Evolutionary conservation across 306 rosid genomes (phyloP).

Genomic region (Cotoneaster glaucophyllus): DNA sequence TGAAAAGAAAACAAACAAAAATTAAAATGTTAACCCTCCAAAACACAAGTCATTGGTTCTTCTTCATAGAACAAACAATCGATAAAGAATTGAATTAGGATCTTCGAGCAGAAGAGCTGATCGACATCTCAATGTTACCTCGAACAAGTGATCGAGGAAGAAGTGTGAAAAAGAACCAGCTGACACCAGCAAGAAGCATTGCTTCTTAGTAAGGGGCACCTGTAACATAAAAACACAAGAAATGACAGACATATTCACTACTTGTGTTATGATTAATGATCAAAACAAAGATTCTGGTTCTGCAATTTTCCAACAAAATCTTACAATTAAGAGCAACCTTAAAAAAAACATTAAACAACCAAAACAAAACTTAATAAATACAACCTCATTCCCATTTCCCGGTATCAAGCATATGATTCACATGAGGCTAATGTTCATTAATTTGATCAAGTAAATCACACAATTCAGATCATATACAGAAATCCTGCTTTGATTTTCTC

Average conservation of each 20-base stretch:
- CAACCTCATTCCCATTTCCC: neutral
- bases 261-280: neutral
- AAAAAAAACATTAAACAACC: neutral
- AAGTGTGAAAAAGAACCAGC: slow-evolving; percentile 89
- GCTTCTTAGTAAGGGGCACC: slow-evolving; percentile 64
- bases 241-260: neutral
- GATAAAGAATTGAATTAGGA: neutral
- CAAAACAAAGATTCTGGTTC: neutral
- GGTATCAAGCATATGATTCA: neutral
- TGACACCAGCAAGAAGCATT: slow-evolving; percentile 61
- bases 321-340: neutral
- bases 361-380: neutral
- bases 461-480: neutral
- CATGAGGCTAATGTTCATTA: neutral
- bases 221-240: slow-evolving; percentile 15
- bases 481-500: neutral
- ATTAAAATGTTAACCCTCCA: neutral
- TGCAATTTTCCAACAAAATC: neutral
- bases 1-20: neutral
- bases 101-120: neutral
- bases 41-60: neutral
- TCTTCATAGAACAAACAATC: neutral
- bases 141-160: slow-evolving; percentile 81
- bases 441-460: neutral
- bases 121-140: slow-evolving; percentile 36